Evolutionary conservation across 345 rosid genomes (phyloP).

Genomic region (Euphorbia tirucalli): DNA sequence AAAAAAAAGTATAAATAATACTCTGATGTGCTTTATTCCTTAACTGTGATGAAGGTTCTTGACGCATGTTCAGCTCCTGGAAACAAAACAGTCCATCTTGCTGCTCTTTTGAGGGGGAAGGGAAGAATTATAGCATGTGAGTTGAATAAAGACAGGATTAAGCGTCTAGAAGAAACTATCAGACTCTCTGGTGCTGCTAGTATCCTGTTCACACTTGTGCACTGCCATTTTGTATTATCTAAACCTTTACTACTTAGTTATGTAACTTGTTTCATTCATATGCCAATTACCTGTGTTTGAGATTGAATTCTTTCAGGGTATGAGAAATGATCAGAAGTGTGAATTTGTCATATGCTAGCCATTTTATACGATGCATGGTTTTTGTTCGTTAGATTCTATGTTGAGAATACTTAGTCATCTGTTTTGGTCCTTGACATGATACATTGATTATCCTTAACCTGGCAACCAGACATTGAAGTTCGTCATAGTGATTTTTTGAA

Average conservation of each 20-base stretch:
- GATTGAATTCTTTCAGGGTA: no score
- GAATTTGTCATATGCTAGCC: no score
- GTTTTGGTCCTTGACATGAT: background rate
- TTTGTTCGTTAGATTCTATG: no score
- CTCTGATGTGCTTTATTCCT: background rate
- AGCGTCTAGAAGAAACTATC: conserved; percentile 65
- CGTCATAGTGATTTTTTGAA: conserved; percentile 66
- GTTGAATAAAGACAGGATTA: conserved; percentile 62
- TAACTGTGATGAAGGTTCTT: conserved; percentile 55
- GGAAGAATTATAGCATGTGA: conserved; percentile 83
- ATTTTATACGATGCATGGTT: background rate
- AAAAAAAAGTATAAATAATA: background rate
- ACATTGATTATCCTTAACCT: conserved; percentile 33
- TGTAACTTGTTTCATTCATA: no score
- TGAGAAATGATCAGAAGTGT: background rate
- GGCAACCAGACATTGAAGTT: conserved; percentile 52
- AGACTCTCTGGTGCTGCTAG: conserved; percentile 80
- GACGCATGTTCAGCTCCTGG: conserved; percentile 99
- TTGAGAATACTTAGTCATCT: background rate
- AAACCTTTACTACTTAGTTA: no score
- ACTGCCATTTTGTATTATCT: background rate
- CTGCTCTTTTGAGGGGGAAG: conserved; percentile 82
- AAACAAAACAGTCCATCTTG: conserved; percentile 94
- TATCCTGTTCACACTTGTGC: conserved; percentile 47
- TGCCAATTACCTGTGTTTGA: no score